phyloP scores from a whole-genome alignment of 345 rosid species.

The Aquilaria sinensis region DNA sequence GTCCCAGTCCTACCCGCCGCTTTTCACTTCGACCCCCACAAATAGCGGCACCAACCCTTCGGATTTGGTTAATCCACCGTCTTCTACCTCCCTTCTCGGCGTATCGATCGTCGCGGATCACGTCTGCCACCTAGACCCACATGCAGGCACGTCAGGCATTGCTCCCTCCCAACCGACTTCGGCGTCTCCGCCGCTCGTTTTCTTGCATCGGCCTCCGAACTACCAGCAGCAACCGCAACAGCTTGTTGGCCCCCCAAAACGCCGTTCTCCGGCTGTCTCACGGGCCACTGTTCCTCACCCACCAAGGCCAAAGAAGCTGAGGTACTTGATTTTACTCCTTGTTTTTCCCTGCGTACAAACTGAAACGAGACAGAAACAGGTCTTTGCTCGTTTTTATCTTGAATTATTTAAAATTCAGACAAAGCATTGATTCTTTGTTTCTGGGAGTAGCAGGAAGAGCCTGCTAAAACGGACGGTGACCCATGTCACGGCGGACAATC shows the following conservation, averaged over 20 bases:
- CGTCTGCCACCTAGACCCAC: neutral
- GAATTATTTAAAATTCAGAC: neutral
- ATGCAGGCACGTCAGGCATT: conserved; percentile 17
- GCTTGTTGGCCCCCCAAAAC: no score
- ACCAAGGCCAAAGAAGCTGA: conserved; percentile 46
- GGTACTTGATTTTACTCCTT: conserved; percentile 19
- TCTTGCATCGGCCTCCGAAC: conserved; percentile 23
- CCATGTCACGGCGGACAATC: conserved; percentile 68
- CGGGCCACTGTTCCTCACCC: conserved; percentile 20
- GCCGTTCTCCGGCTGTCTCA: conserved; percentile 2
- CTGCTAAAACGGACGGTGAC: conserved; percentile 59
- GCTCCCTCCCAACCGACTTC: conserved; percentile 1
- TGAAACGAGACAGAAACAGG: neutral
- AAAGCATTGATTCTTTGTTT: conserved; percentile 1
- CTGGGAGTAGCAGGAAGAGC: conserved; percentile 41
- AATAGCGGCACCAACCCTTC: neutral
- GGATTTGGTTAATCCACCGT: conserved; percentile 9
- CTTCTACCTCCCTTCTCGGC: conserved; percentile 15
- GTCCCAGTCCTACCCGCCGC: conserved; percentile 51
- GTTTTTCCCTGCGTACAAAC: neutral
- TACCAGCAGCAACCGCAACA: conserved; percentile 18
- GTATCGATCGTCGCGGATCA: no score
- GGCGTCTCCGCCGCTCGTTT: conserved; percentile 13
- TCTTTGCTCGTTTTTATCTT: neutral
- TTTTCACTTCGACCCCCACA: conserved; percentile 18